Percentiles rank a stretch among this genome's conserved stretches.
These are phyloP conservation scores for Gracilaria vermiculophylla DNA, from an alignment of 23 red algal species.

Conservation along the genomic window DNA sequence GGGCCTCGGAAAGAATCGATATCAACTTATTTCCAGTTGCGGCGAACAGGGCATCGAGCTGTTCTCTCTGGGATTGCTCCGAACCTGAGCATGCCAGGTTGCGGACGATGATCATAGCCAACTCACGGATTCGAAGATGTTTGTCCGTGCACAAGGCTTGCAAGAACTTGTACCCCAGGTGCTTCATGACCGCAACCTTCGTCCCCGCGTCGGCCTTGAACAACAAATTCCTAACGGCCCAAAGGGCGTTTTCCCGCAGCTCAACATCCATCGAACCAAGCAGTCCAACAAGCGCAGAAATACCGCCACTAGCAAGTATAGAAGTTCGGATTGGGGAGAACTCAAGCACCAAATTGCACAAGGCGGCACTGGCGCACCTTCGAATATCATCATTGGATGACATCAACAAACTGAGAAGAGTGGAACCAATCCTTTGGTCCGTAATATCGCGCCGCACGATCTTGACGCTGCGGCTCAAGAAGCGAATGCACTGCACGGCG, in stretches of 20 bases:
- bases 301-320: slow-evolving; percentile 35
- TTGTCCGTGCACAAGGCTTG: slow-evolving; percentile 47
- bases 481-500: slow-evolving; percentile 47
- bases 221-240: slow-evolving; percentile 70
- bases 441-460: slow-evolving; percentile 62
- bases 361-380: slow-evolving; percentile 37
- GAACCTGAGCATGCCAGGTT: slow-evolving; percentile 66
- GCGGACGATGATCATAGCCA: slow-evolving; percentile 57
- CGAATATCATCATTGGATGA: not conserved
- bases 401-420: slow-evolving; percentile 13
- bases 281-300: slow-evolving; percentile 11
- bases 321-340: slow-evolving; percentile 58
- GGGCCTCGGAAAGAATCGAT: slow-evolving; percentile 28
- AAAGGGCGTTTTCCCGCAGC: slow-evolving; percentile 56
- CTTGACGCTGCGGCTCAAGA: slow-evolving; percentile 51
- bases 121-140: slow-evolving; percentile 33
- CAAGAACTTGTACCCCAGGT: slow-evolving; percentile 48
- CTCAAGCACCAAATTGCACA: slow-evolving; percentile 65
- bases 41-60: slow-evolving; percentile 65
- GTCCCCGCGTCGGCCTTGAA: slow-evolving; percentile 62
- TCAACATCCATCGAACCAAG: slow-evolving; percentile 36
- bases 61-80: slow-evolving; percentile 28
- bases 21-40: slow-evolving; percentile 45
- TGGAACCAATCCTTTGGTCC: slow-evolving; percentile 6
- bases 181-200: slow-evolving; percentile 33